phyloP scores from a whole-genome alignment of 495 filamentous ascomycete genomes.

The Xanthoparmelia taractica region DNA sequence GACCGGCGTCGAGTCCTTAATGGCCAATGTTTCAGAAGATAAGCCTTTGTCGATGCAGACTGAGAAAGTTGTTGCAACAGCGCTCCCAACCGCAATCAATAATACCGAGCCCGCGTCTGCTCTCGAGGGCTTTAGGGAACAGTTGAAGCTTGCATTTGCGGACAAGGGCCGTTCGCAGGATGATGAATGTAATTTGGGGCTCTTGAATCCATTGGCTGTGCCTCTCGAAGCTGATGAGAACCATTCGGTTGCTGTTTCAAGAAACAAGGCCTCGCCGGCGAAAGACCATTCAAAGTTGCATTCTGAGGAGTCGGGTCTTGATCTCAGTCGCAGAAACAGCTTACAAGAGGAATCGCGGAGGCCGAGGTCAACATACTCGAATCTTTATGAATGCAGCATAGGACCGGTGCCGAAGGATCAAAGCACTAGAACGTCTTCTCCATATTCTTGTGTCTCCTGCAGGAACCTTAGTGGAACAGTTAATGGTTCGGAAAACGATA shows the following conservation, averaged over 20 bases:
- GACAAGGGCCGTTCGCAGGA: not conserved
- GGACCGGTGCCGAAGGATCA: not conserved
- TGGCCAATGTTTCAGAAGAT: not conserved
- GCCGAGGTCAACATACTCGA: not conserved
- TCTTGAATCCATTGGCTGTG: not conserved
- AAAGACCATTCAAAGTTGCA: not conserved
- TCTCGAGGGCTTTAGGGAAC: not conserved
- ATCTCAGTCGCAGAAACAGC: not conserved
- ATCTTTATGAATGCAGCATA: not conserved
- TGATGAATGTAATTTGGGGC: not conserved
- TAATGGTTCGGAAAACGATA: not conserved
- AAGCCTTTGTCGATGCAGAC: not conserved
- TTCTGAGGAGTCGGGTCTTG: not conserved
- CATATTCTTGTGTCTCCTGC: conserved; percentile 4
- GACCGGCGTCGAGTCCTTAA: not conserved
- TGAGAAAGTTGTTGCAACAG: not conserved
- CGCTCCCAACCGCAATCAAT: not conserved
- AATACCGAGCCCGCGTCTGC: not conserved
- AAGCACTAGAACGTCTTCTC: not conserved
- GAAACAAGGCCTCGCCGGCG: not conserved
- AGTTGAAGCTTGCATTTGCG: not conserved
- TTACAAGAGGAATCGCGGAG: not conserved
- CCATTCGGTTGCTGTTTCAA: not conserved
- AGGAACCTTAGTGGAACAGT: not conserved
- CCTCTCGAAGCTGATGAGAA: not conserved